Conservation (phyloP, 768 basidiomycete genomes). For the Suillus placidus region DNA sequence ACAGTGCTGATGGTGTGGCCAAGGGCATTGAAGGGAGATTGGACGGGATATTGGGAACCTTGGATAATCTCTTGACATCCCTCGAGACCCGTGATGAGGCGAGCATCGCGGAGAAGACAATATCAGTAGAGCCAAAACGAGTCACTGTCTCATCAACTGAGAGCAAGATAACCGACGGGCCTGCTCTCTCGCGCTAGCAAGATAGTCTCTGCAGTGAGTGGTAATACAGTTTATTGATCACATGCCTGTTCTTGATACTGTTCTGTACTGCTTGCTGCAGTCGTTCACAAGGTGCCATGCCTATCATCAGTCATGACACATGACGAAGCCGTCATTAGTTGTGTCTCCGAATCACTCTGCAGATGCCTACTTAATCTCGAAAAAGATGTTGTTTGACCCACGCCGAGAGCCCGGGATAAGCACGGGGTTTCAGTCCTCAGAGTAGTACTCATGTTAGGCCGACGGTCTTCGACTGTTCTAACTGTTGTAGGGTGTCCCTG, state of each 20-base stretch:
- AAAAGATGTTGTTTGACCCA: background rate
- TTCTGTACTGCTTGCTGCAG: background rate
- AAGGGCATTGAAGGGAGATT: slow-evolving; percentile 62
- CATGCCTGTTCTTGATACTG: background rate
- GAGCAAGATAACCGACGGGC: background rate
- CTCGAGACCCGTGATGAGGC: slow-evolving; percentile 37
- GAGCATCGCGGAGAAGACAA: slow-evolving; percentile 1
- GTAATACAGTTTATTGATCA: background rate
- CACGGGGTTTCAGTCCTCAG: background rate
- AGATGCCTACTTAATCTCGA: background rate
- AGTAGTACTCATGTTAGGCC: background rate
- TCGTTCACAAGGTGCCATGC: background rate
- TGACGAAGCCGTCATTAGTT: background rate
- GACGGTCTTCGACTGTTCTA: background rate
- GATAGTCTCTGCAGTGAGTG: background rate
- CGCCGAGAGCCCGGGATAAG: background rate
- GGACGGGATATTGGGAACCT: slow-evolving; percentile 58
- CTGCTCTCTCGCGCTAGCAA: background rate
- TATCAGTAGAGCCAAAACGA: background rate
- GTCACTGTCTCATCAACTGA: background rate
- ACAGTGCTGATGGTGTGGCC: slow-evolving; percentile 61
- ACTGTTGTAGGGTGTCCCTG: background rate
- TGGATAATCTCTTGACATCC: slow-evolving; percentile 55
- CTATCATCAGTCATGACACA: background rate
- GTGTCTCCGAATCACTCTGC: background rate